Base-by-base conservation (phyloP, 2,329 filamentous ascomycete genomes). In the Ophiognomonia clavigignenti-juglandacearum region DNA sequence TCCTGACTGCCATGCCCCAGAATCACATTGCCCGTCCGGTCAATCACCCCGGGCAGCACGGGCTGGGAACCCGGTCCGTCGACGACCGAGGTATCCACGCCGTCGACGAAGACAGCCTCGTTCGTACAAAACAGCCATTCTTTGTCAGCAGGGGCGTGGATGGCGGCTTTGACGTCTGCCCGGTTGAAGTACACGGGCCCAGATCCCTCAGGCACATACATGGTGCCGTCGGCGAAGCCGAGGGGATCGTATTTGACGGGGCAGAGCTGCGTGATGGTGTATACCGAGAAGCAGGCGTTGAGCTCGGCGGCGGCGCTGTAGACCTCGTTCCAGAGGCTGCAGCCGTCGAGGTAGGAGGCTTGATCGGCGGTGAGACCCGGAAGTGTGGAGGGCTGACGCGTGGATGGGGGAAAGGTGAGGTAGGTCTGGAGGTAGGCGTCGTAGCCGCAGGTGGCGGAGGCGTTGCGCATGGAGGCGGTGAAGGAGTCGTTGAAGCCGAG, bases 281-380 rank as follows among this genome's bases (percentile, higher is more conserved):
- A 90, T 4, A 85, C 67, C 60, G 86, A 80, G 65, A 85, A 91
- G 66, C 86, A 90, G 0, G 86, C 86, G 64, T 90, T 91, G 26
- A 77, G 63, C 4, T 67, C 60, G 5, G 70, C 55, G 6, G 73
- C 74, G 24, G 77, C 80, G 0, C 69, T 53, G 55, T 65, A 68
- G 29, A 85, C 74, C 7, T 72, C 64, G 47, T 72, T 63, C 56
- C 74, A 83, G 11, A 85, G 54, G 47, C 71, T 56, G 43, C 73
- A 70, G 57, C 84, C 88, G 4, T 67, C 71, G 0, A 65, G 60
- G 0, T 66, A 64, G 35, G 53, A 53, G 1, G 36, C 52, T 18
- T 53, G 56, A 16, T 64, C 55, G 20, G 68, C 64, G 35, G 65
- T 64, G n/a, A 61, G 57, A 47, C 73, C 72, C 14, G 77, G 69